Base-by-base conservation (phyloP, 2,329 filamentous ascomycete species). In the Alternaria alternata region DNA sequence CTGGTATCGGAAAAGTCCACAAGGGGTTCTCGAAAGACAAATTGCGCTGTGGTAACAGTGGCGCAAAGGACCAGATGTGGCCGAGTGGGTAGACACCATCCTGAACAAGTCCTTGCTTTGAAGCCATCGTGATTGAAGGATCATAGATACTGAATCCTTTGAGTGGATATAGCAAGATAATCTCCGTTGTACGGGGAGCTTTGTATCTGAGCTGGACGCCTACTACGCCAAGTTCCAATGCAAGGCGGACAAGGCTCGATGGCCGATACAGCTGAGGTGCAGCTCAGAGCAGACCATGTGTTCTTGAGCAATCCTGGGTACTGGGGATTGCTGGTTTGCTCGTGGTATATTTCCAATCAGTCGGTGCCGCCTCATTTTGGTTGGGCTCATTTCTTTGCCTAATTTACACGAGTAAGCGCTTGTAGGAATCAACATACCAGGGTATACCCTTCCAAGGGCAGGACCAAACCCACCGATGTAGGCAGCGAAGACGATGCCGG, bases 391-490 rank as follows among this genome's bases (percentile, higher is more conserved):
- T 57, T 61, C 43, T 34, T 57, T 52, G 49, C 39, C 53, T 47
- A 61, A 60, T 51, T 47, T 61, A 38, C 57, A 63, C 57, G 57
- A 57, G 57, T 63, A 61, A 63, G 57, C 43, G 39, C 38, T 30
- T 12, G n/a, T 38, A 30, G 36, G 7, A 53, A 26, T 46, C 20
- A 43, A 38, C n/a, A 7, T 51, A 22, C 22, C 52, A 60, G 57
- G 47, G 18, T 51, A 46, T 26, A 30, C 52, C 57, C 54, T 43
- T 51, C 34, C 36, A 16, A 41, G 12, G 6, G 18, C 49, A 49
- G 34, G 47, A 32, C 32, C 18, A 22, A 46, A 24, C 18, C 26
- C 28, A 60, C 41, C 39, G 46, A 57, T 51, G 53, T 20, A 39
- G 16, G 20, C 32, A 49, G 22, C 20, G 46, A 36, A 49, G 32